phyloP scores from a whole-genome alignment of 768 basidiomycete species.

The Termitomyces sp. region DNA sequence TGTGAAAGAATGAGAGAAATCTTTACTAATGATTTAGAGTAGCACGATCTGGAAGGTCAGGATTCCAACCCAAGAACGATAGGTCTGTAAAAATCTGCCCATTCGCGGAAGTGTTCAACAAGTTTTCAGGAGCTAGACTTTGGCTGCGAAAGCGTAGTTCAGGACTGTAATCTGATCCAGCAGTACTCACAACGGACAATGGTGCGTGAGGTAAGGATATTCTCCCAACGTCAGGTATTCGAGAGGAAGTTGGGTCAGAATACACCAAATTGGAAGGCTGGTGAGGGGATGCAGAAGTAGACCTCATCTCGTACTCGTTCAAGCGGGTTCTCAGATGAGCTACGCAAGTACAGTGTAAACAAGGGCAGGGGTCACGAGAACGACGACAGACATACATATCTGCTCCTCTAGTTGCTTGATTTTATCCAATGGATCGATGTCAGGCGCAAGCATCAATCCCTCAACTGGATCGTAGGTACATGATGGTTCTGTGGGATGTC shows the following conservation, averaged over 20 bases:
- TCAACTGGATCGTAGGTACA: slow-evolving; percentile 87
- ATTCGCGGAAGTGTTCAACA: slow-evolving; percentile 21
- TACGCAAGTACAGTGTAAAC: slow-evolving; percentile 21
- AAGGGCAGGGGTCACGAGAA: not conserved
- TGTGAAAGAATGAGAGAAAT: slow-evolving; percentile 1
- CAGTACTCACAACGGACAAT: slow-evolving; percentile 35
- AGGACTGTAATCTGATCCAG: slow-evolving; percentile 28
- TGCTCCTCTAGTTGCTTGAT: slow-evolving; percentile 74
- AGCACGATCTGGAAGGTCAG: slow-evolving; percentile 74
- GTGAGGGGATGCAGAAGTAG: slow-evolving; percentile 33
- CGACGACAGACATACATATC: slow-evolving; percentile 43
- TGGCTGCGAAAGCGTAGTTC: slow-evolving; percentile 35
- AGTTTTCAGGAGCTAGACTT: slow-evolving; percentile 48
- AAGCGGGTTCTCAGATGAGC: slow-evolving; percentile 61
- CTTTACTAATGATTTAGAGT: slow-evolving; percentile 73
- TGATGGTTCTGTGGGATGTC: slow-evolving; percentile 81
- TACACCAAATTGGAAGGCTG: slow-evolving; percentile 18
- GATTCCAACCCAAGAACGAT: slow-evolving; percentile 77
- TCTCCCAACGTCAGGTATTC: slow-evolving; percentile 25
- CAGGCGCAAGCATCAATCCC: slow-evolving; percentile 69
- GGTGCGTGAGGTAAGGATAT: slow-evolving; percentile 42
- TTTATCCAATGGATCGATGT: slow-evolving; percentile 74
- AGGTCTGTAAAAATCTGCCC: slow-evolving; percentile 48
- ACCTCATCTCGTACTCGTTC: slow-evolving; percentile 41
- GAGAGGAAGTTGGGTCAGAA: slow-evolving; percentile 12